Percentiles rank a stretch among this genome's conserved stretches.
phyloP scores from a whole-genome alignment of 164 flowering plant genomes.

The Pachysandra terminalis region DNA sequence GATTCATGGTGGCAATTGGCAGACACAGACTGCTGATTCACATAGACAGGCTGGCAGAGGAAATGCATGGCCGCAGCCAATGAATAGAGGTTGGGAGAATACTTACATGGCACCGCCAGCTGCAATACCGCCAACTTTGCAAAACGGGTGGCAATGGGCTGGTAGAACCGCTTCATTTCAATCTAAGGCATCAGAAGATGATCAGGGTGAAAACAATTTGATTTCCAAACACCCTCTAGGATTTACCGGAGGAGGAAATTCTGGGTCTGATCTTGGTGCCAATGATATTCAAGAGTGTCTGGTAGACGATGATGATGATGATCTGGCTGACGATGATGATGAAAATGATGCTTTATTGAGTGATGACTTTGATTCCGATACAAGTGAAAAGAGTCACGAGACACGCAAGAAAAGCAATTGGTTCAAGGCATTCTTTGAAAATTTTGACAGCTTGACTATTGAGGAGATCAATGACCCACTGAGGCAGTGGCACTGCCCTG shows the following conservation, averaged over 20 bases:
- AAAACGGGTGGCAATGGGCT: slow-evolving; percentile 69
- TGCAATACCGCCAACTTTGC: slow-evolving; percentile 50
- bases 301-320: slow-evolving; percentile 30
- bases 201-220: background rate
- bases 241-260: slow-evolving; percentile 12
- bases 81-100: slow-evolving; percentile 22
- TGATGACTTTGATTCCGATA: slow-evolving; percentile 77
- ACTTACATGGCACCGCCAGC: slow-evolving; percentile 25
- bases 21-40: slow-evolving; percentile 28
- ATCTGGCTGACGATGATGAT: slow-evolving; percentile 28
- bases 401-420: slow-evolving; percentile 57
- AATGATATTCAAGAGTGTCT: slow-evolving; percentile 18
- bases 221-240: background rate
- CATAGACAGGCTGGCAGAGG: slow-evolving; percentile 42
- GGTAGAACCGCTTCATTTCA: slow-evolving; percentile 31
- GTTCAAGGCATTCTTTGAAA: slow-evolving; percentile 61
- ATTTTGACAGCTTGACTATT: slow-evolving; percentile 43
- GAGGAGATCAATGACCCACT: slow-evolving; percentile 60
- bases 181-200: slow-evolving; percentile 17
- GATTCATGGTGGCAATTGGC: slow-evolving; percentile 29
- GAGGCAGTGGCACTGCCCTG: slow-evolving; percentile 97
- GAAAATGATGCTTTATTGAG: slow-evolving; percentile 62
- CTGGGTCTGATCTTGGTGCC: slow-evolving; percentile 12
- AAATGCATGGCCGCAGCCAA: slow-evolving; percentile 28
- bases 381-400: slow-evolving; percentile 59